phyloP scores from a whole-genome alignment of 345 rosid genomes.

The Camelina neglecta region DNA sequence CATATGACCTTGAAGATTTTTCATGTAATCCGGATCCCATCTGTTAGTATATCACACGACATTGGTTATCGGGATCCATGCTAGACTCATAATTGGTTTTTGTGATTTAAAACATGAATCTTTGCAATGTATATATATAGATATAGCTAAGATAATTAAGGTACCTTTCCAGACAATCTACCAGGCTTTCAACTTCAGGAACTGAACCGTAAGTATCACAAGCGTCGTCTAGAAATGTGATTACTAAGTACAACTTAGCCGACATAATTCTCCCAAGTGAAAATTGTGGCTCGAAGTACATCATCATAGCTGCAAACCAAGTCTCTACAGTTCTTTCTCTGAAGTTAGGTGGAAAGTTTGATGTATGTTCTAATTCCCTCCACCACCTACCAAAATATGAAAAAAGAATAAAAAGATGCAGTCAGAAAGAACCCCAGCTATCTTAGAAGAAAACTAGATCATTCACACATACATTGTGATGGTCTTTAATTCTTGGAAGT shows the following conservation, averaged over 20 bases:
- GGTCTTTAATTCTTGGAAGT: conserved; percentile 12
- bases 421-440: not conserved
- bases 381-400: conserved; percentile 30
- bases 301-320: not conserved
- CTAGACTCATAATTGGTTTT: not conserved
- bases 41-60: not conserved
- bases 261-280: conserved; percentile 34
- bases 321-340: conserved; percentile 17
- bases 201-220: conserved; percentile 18
- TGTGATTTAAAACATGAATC: not conserved
- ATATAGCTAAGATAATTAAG: too few relatives aligned
- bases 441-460: not conserved
- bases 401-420: not conserved
- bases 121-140: not conserved
- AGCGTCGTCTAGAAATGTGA: conserved; percentile 21
- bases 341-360: not conserved
- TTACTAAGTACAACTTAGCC: conserved; percentile 14
- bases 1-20: conserved; percentile 25
- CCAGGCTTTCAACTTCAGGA: conserved; percentile 3
- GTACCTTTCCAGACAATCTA: conserved; percentile 27
- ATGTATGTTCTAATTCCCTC: conserved; percentile 9
- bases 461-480: conserved; percentile 3
- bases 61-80: too few relatives aligned
- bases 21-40: conserved; percentile 30
- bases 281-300: too few relatives aligned